These are phyloP conservation scores for Pseudopithomyces maydicus DNA, from an alignment of 2,329 filamentous ascomycete genomes.

Conservation along the genomic window DNA sequence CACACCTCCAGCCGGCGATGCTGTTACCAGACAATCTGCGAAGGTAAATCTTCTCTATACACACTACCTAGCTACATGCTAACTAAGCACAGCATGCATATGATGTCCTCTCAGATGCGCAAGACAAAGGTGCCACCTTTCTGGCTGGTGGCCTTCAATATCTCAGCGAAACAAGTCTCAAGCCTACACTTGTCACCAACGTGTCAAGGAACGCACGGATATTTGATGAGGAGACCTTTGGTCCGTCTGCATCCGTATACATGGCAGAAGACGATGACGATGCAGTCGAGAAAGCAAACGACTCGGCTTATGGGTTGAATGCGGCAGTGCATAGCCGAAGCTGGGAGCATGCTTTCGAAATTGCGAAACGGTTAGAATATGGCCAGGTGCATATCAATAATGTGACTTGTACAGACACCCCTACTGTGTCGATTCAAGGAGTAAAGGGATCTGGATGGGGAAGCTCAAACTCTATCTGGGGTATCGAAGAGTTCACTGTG, in stretches of 20 bases:
- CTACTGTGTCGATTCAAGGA: constrained; percentile 15
- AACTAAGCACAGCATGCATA: constrained; percentile 25
- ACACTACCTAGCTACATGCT: background rate
- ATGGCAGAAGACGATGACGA: constrained; percentile 69
- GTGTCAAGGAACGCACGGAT: constrained; percentile 72
- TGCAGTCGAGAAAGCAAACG: constrained; percentile 76
- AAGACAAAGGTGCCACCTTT: constrained; percentile 60
- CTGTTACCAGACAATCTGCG: constrained; percentile 39
- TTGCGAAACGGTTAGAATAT: constrained; percentile 55
- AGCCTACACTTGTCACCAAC: constrained; percentile 67
- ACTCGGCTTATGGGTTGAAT: constrained; percentile 77
- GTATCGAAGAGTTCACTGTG: constrained; percentile 23
- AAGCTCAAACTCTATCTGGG: constrained; percentile 23
- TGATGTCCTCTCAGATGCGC: constrained; percentile 58
- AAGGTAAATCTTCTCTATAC: background rate
- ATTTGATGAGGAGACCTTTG: constrained; percentile 75
- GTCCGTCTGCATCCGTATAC: constrained; percentile 72
- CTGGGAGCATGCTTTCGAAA: constrained; percentile 50
- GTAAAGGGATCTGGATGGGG: constrained; percentile 25
- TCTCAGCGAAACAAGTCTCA: constrained; percentile 53
- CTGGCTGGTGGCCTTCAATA: constrained; percentile 54
- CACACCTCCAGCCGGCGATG: constrained; percentile 46
- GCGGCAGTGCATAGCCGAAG: constrained; percentile 73
- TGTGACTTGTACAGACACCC: constrained; percentile 10
- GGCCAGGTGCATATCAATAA: constrained; percentile 48